phyloP scores from a whole-genome alignment of 78 protist genomes.

The Planoprotostelium fungivorum region DNA sequence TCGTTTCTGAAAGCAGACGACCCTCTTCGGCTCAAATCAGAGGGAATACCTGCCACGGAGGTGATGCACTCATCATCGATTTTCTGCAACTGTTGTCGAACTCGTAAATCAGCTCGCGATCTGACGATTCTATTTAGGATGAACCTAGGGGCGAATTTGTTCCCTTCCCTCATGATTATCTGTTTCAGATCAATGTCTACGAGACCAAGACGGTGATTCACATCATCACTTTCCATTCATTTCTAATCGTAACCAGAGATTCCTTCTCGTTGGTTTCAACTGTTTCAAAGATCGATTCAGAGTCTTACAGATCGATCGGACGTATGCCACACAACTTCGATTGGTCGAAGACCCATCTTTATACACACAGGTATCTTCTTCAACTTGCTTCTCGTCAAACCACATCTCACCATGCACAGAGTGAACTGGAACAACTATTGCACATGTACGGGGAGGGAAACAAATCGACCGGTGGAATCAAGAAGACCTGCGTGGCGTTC shows the following conservation, averaged over 20 bases:
- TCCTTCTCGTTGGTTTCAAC: constrained; percentile 73
- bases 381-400: neutral
- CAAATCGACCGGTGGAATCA: constrained; percentile 1
- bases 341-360: constrained; percentile 59
- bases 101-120: no score
- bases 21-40: no score
- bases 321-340: constrained; percentile 22
- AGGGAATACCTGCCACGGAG: no score
- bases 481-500: neutral
- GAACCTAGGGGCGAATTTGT: neutral
- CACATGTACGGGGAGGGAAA: constrained; percentile 10
- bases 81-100: no score
- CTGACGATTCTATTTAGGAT: neutral
- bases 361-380: constrained; percentile 48
- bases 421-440: neutral
- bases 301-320: constrained; percentile 70
- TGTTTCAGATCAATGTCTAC: neutral
- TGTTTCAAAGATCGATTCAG: constrained; percentile 24
- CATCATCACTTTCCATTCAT: neutral
- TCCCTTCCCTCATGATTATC: neutral
- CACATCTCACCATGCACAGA: neutral
- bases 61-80: no score
- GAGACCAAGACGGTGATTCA: neutral
- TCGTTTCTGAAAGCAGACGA: no score
- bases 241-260: constrained; percentile 26